phyloP scores from a whole-genome alignment of 2,329 filamentous ascomycete genomes.

The Neonectria punicea region DNA sequence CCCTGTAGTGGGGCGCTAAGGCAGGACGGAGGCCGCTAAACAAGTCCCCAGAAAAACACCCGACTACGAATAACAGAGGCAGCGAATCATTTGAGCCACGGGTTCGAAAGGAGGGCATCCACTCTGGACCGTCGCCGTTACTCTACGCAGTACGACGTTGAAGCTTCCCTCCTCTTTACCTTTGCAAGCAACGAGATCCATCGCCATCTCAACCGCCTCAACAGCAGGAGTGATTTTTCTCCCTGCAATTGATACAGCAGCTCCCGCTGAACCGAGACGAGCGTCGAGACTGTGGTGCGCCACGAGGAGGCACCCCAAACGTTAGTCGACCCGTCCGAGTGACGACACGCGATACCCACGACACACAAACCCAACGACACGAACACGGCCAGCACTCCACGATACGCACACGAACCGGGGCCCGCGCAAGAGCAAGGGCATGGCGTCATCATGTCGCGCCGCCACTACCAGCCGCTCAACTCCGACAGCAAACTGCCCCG shows the following conservation, averaged over 20 bases:
- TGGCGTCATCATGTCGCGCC: slow-evolving; percentile 46
- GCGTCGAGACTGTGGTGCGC: neutral
- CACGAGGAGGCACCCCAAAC: neutral
- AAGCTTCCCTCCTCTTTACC: slow-evolving; percentile 20
- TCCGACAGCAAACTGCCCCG: slow-evolving; percentile 23
- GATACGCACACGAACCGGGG: slow-evolving; percentile 2
- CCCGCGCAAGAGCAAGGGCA: slow-evolving; percentile 32
- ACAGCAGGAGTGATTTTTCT: neutral
- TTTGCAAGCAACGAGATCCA: neutral
- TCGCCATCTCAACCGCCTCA: neutral
- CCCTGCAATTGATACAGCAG: neutral
- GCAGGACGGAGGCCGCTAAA: slow-evolving; percentile 1
- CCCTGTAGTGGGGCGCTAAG: slow-evolving; percentile 15
- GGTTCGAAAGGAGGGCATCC: slow-evolving; percentile 18
- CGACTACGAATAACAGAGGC: slow-evolving; percentile 2
- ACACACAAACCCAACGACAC: slow-evolving; percentile 6
- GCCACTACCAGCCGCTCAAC: slow-evolving; percentile 35
- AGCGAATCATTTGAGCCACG: slow-evolving; percentile 27
- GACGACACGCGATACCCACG: slow-evolving; percentile 5
- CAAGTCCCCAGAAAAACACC: slow-evolving; percentile 9
- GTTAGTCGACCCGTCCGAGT: neutral
- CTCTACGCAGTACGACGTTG: neutral
- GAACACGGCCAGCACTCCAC: neutral
- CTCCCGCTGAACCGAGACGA: neutral
- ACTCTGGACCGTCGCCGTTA: slow-evolving; percentile 12